Percentiles rank a stretch among this genome's conserved stretches.
These are phyloP conservation scores for Clonostachys sp. DNA, from an alignment of 2,329 filamentous ascomycete genomes.

Conservation along the genomic window DNA sequence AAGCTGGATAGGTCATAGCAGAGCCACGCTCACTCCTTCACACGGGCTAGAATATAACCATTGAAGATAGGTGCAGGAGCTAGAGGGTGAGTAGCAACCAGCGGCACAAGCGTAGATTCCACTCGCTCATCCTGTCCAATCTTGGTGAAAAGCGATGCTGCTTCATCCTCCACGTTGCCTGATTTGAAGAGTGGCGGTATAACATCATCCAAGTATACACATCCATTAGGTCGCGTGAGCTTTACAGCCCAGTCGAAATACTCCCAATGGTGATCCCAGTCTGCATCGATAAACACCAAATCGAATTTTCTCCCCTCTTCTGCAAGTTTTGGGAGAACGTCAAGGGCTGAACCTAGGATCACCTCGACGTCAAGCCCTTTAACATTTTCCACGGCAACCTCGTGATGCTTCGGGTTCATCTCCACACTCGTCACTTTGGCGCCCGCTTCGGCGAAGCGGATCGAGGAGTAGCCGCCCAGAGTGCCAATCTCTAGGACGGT, in stretches of 20 bases:
- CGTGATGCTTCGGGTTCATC: constrained; percentile 34
- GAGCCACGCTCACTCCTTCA: too few species aligned
- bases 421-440: constrained; percentile 45
- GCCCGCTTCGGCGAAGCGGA: constrained; percentile 40
- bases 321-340: constrained; percentile 27
- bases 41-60: constrained; percentile 1
- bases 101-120: constrained; percentile 15
- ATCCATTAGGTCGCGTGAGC: constrained; percentile 30
- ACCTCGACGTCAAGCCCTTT: constrained; percentile 35
- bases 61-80: constrained; percentile 5
- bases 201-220: constrained; percentile 46
- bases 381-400: constrained; percentile 39
- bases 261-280: constrained; percentile 39
- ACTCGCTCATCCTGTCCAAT: constrained; percentile 14
- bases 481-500: constrained; percentile 49
- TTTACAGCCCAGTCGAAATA: constrained; percentile 40
- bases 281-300: constrained; percentile 49
- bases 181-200: constrained; percentile 17
- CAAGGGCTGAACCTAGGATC: constrained; percentile 34
- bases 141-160: constrained; percentile 10
- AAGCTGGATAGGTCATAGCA: too few species aligned
- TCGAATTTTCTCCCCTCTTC: constrained; percentile 38
- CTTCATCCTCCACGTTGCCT: not conserved
- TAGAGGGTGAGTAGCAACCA: constrained; percentile 9
- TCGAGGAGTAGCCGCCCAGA: constrained; percentile 46